Conservation (phyloP, 2,329 filamentous ascomycete species). For the Fusarium duplospermum region DNA sequence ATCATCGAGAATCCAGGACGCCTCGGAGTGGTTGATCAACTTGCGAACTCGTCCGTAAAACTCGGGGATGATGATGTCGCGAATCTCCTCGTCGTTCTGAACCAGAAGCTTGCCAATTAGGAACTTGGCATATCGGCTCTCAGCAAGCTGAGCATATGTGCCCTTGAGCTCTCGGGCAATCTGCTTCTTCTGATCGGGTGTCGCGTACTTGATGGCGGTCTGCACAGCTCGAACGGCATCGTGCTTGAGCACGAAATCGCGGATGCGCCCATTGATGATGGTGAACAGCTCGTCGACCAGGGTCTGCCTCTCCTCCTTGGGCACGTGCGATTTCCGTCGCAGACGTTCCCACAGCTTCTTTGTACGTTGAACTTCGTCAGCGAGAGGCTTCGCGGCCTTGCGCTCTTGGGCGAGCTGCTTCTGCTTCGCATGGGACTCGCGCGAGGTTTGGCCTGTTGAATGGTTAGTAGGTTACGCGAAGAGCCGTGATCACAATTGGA, state of each 20-base stretch:
- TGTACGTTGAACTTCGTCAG: conserved; percentile 85
- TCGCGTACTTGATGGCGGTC: conserved; percentile 96
- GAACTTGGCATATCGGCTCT: conserved; percentile 98
- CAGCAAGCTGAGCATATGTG: conserved; percentile 84
- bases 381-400: conserved; percentile 91
- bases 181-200: conserved; percentile 82
- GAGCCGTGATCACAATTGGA: neutral
- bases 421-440: conserved; percentile 93
- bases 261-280: conserved; percentile 90
- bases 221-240: conserved; percentile 97
- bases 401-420: conserved; percentile 89
- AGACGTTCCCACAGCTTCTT: conserved; percentile 98
- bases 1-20: conserved; percentile 97
- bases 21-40: conserved; percentile 95
- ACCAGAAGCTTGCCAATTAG: conserved; percentile 94
- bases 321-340: conserved; percentile 92
- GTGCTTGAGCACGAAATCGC: conserved; percentile 98
- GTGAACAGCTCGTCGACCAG: conserved; percentile 90
- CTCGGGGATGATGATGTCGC: conserved; percentile 89
- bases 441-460: conserved; percentile 70
- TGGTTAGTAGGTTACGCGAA: conserved; percentile 14
- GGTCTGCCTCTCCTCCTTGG: conserved; percentile 86
- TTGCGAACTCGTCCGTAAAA: conserved; percentile 95
- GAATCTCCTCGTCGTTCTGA: conserved; percentile 88
- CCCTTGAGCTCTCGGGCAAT: conserved; percentile 90